Base-by-base conservation (phyloP, 2,329 filamentous ascomycete genomes). In the Botrytis aclada region DNA sequence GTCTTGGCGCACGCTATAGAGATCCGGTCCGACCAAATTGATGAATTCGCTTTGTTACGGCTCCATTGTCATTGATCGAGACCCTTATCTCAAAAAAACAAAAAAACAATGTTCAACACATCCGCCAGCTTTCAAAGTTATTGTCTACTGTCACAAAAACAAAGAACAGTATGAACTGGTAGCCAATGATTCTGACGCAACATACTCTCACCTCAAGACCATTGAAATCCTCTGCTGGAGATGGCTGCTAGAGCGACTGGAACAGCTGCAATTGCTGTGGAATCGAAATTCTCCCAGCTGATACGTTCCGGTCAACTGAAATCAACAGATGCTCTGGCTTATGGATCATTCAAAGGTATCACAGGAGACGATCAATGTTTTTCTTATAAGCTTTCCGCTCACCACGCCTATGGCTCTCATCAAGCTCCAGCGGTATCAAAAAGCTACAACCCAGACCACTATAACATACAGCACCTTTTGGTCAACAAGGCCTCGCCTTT, bases 401-500 rank as follows among this genome's bases (percentile, higher is more conserved):
- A 16, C 45, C 69, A 70, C 34, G 58, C 41, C 69, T 70, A 69
- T 43, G 20, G 41, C 56, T 41, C 20, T 29, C 41, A 64, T 20
- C 65, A 45, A 47, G 41, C 47, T 62, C 54, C 34, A 56, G 60
- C 41, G 20, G 20, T 62, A 37, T 70, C 37, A 47, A 69, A 47
- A 54, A 16, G 32, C n/a, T 12, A 60, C 32, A 37, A 45, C 70
- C 39, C 60, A 45, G 63, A 60, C 39, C 47, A 69, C 29, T 69
- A 69, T 69, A n/a, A 10, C n/a, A 69, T 32, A n/a, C 39, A 73
- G n/a, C 39, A 71, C 39, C 32, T 32, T 69, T 14, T 74, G 20
- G 39, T 20, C 45, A 25, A 66, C 34, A 65, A 73, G 43, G n/a
- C 75, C 60, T 78, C 16, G 81, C 80, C 77, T 47, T 81, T 89